Conservation (phyloP, 2,329 filamentous ascomycete genomes). For the Penicillium nordicum region DNA sequence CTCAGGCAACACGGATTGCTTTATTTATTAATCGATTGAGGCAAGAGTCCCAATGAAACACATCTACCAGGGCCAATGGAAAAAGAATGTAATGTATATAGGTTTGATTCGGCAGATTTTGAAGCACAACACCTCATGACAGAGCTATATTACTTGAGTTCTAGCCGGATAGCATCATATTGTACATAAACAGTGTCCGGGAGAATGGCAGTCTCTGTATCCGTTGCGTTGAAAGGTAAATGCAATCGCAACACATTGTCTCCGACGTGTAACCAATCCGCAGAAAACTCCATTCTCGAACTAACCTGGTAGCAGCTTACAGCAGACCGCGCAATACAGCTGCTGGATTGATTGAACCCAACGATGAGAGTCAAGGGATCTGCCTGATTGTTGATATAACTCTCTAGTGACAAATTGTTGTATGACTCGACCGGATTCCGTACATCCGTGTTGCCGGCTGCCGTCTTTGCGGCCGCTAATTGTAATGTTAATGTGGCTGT, state of each 20-base stretch:
- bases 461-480: conserved; percentile 61
- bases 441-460: conserved; percentile 59
- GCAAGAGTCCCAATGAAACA: background rate
- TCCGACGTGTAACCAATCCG: conserved; percentile 48
- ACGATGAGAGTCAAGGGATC: conserved; percentile 24
- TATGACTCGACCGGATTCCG: conserved; percentile 54
- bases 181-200: conserved; percentile 59
- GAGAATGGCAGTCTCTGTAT: conserved; percentile 57
- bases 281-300: conserved; percentile 59
- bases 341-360: conserved; percentile 55
- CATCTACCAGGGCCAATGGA: background rate
- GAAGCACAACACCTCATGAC: background rate
- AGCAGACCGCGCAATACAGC: conserved; percentile 59
- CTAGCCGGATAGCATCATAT: conserved; percentile 62
- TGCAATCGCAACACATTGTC: conserved; percentile 57
- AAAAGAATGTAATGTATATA: background rate
- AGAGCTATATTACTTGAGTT: conserved; percentile 37
- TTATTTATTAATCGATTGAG: background rate
- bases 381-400: conserved; percentile 46
- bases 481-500: conserved; percentile 61
- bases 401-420: conserved; percentile 52
- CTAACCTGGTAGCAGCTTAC: conserved; percentile 61
- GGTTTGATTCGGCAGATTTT: background rate
- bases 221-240: conserved; percentile 58
- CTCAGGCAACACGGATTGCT: background rate